These are phyloP conservation scores for Nakazawaea molendinolei DNA, from an alignment of 805 yeast species.

Conservation along the genomic window DNA sequence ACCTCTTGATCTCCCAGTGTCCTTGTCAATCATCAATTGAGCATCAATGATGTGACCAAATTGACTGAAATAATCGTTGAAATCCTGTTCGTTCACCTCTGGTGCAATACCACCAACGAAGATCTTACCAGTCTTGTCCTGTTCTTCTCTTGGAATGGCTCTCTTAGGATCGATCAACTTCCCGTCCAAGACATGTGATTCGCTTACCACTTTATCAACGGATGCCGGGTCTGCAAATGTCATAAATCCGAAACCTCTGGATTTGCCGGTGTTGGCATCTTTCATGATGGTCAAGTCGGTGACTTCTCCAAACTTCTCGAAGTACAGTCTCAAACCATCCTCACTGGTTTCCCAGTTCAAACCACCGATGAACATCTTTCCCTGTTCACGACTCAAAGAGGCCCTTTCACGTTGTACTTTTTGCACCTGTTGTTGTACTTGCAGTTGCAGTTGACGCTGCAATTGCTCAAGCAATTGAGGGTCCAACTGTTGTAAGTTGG, in stretches of 20 bases:
- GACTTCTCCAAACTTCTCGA: constrained; percentile 84
- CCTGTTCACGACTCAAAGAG: constrained; percentile 23
- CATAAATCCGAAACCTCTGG: constrained; percentile 92
- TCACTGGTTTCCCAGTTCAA: constrained; percentile 97
- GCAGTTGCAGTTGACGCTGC: constrained; percentile 17
- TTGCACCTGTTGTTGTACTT: constrained; percentile 17
- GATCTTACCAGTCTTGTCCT: constrained; percentile 92
- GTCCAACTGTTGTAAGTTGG: constrained; percentile 9
- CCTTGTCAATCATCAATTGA: constrained; percentile 94
- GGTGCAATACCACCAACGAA: constrained; percentile 97
- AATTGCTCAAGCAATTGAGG: constrained; percentile 15
- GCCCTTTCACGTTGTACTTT: constrained; percentile 12
- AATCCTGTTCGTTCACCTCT: constrained; percentile 86
- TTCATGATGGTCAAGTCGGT: constrained; percentile 89
- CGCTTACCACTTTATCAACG: constrained; percentile 76
- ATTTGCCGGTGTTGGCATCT: constrained; percentile 77
- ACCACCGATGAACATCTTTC: constrained; percentile 95
- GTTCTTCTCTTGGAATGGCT: constrained; percentile 96
- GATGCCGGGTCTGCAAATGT: constrained; percentile 77
- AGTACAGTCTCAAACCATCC: constrained; percentile 74
- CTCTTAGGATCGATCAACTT: constrained; percentile 96
- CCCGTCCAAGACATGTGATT: constrained; percentile 85
- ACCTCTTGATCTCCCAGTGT: constrained; percentile 94
- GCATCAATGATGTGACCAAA: constrained; percentile 89
- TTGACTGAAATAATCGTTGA: constrained; percentile 76